Conservation (phyloP, 257 asterid genomes). For the Solanum tarijense region DNA sequence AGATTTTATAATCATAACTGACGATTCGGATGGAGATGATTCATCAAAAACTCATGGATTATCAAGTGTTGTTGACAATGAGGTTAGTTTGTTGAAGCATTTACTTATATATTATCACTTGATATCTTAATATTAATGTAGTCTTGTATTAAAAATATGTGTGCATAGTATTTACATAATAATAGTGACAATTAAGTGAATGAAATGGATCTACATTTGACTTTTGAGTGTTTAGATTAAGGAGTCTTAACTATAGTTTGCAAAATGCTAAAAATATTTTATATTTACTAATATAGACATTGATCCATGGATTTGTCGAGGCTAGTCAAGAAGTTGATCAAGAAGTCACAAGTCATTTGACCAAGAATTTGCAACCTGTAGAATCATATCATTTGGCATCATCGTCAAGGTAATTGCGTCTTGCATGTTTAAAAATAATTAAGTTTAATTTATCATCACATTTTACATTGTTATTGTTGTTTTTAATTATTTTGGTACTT, state of each 20-base stretch:
- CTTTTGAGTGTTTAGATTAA: not conserved
- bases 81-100: too few species aligned
- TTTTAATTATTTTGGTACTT: not conserved
- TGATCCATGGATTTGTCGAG: rapidly evolving
- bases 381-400: too few species aligned
- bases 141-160: not conserved
- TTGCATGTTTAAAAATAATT: not conserved
- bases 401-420: not conserved
- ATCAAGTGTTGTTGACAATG: too few species aligned
- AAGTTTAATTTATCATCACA: not conserved
- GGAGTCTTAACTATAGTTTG: not conserved
- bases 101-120: too few species aligned
- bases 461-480: not conserved
- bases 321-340: not conserved
- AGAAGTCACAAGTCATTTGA: not conserved
- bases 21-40: too few species aligned
- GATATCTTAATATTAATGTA: too few species aligned
- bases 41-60: too few species aligned
- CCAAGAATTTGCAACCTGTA: not conserved
- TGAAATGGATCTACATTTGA: not conserved
- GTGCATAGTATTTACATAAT: not conserved
- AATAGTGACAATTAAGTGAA: not conserved
- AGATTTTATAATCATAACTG: too few species aligned
- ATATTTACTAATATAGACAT: not conserved
- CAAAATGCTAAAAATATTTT: not conserved